phyloP scores from a whole-genome alignment of 768 basidiomycete genomes.

The Clathrus columnatus region DNA sequence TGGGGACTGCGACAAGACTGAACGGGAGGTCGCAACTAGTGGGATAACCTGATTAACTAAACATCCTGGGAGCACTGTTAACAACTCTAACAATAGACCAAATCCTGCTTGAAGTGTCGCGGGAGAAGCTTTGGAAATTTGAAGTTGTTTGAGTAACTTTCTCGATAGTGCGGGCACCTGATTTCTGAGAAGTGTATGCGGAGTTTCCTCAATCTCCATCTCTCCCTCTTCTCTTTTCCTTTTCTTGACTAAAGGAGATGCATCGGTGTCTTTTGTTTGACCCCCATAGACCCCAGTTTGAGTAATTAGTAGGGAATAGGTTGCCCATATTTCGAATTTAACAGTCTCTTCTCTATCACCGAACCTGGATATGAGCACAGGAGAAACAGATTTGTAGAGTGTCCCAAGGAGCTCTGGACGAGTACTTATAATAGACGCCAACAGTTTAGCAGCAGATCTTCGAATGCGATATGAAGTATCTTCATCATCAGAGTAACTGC shows the following conservation, averaged over 20 bases:
- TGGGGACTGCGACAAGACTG: constrained; percentile 55
- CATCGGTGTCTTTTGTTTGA: constrained; percentile 40
- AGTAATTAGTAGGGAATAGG: constrained; percentile 71
- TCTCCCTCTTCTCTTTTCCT: constrained; percentile 67
- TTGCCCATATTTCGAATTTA: constrained; percentile 82
- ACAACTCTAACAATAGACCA: constrained; percentile 61
- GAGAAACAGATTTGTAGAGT: constrained; percentile 79
- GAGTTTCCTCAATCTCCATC: constrained; percentile 68
- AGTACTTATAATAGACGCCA: constrained; percentile 78
- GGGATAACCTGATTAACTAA: constrained; percentile 58
- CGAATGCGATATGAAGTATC: constrained; percentile 98
- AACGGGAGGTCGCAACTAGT: constrained; percentile 56
- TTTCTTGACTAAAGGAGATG: constrained; percentile 47
- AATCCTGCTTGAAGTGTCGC: constrained; percentile 83
- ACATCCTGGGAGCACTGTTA: constrained; percentile 76
- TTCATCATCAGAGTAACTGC: constrained; percentile 93
- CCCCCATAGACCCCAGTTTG: constrained; percentile 81
- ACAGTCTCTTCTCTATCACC: constrained; percentile 95
- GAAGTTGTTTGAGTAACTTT: constrained; percentile 77
- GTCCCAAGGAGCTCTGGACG: constrained; percentile 77
- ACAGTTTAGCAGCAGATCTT: constrained; percentile 83
- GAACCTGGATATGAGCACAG: constrained; percentile 83
- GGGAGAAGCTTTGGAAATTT: constrained; percentile 67
- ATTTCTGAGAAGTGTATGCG: constrained; percentile 56
- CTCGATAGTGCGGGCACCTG: constrained; percentile 78